A percentile compares a stretch with the other conserved stretches of the same genome.
Evolutionary conservation across 805 yeast genomes (phyloP).

Genomic region (Lachancea meyersii): DNA sequence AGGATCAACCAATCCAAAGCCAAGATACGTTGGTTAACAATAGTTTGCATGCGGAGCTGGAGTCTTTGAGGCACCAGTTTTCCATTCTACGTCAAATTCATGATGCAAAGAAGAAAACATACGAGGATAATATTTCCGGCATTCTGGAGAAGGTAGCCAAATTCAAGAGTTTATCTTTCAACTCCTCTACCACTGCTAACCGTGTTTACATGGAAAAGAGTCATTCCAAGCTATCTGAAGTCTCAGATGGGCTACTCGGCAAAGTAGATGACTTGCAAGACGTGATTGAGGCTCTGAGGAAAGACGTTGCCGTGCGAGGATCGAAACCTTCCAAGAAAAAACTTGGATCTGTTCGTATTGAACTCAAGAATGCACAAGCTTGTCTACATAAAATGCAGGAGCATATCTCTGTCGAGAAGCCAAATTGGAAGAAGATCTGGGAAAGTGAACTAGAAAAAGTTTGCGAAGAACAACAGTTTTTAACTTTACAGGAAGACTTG

Average conservation of each 20-base stretch:
- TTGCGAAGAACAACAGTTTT: conserved; percentile 89
- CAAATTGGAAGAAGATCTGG: conserved; percentile 88
- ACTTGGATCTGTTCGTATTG: conserved; percentile 56
- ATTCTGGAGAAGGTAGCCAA: conserved; percentile 42
- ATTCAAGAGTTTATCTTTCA: conserved; percentile 46
- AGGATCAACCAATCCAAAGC: neutral
- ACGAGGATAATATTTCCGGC: conserved; percentile 39
- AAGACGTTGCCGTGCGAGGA: conserved; percentile 89
- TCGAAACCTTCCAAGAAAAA: conserved; percentile 75
- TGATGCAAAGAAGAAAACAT: conserved; percentile 35
- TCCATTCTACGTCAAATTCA: conserved; percentile 54
- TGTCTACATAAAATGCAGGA: conserved; percentile 49
- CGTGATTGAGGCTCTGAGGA: conserved; percentile 76
- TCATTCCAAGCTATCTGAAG: conserved; percentile 63
- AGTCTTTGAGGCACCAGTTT: conserved; percentile 52
- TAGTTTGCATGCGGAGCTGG: conserved; percentile 20
- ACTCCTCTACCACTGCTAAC: conserved; percentile 27
- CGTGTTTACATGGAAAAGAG: conserved; percentile 70
- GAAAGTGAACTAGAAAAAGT: conserved; percentile 83
- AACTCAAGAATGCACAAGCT: conserved; percentile 51
- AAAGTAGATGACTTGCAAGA: conserved; percentile 90
- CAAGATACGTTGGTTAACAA: neutral
- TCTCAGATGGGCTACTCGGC: conserved; percentile 67
- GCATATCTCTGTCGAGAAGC: conserved; percentile 64
- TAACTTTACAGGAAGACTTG: conserved; percentile 83